Percentiles rank a stretch among this genome's conserved stretches.
Conservation (phyloP, 2,329 filamentous ascomycete species). For the Triangularia setosa region DNA sequence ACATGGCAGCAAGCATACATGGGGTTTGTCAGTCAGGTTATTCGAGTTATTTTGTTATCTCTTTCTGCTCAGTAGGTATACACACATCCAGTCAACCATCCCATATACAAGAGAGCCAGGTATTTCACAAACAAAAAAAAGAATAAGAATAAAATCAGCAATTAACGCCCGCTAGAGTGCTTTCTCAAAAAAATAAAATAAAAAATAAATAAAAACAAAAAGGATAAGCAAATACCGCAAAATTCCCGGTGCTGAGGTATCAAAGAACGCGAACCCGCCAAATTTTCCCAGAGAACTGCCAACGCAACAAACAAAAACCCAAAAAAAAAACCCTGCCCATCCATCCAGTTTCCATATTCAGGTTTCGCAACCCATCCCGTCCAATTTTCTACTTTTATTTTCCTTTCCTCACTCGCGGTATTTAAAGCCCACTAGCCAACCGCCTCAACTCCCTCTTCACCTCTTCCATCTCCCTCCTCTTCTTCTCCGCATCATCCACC, state of each 20-base stretch:
- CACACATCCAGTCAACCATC: not conserved
- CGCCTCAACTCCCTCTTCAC: conserved; percentile 42
- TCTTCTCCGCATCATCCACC: conserved; percentile 32
- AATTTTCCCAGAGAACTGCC: not conserved
- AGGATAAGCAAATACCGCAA: not conserved
- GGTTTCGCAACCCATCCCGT: not conserved
- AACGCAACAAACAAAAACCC: not conserved
- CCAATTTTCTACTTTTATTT: not conserved
- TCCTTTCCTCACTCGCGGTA: not conserved
- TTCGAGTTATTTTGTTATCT: too few species aligned
- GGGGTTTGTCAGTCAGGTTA: not conserved
- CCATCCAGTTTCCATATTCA: not conserved
- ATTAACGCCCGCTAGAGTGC: not conserved
- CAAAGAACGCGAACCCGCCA: not conserved
- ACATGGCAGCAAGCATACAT: not conserved
- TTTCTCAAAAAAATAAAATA: not conserved
- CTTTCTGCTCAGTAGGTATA: not conserved
- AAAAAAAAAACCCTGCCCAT: not conserved
- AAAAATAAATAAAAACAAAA: too few species aligned
- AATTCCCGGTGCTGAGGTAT: not conserved
- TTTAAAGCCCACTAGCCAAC: not conserved
- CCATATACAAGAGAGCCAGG: not conserved
- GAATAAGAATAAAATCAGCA: not conserved
- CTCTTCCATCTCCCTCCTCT: conserved; percentile 40
- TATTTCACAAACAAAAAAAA: not conserved